Percentiles rank a stretch among this genome's conserved stretches.
Evolutionary conservation across 2,329 filamentous ascomycete species (phyloP).

Genomic region (Trichoderma sp.): DNA sequence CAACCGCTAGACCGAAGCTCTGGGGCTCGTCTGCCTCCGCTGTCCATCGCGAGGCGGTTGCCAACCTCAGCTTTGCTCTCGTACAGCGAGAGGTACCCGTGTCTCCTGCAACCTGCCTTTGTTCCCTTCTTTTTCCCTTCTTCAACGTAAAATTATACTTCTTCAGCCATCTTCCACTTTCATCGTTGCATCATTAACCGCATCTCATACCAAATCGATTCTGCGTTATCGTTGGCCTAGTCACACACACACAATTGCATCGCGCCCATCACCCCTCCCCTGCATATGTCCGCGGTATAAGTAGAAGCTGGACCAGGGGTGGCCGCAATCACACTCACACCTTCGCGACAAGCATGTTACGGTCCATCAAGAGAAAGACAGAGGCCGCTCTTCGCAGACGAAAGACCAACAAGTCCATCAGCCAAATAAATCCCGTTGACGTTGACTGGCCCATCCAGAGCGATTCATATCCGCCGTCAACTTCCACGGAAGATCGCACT

Average conservation of each 20-base stretch:
- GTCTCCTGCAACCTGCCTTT: background rate
- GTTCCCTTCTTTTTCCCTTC: background rate
- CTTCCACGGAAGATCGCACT: background rate
- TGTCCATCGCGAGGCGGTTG: background rate
- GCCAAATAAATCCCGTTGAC: constrained; percentile 22
- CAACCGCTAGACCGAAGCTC: background rate
- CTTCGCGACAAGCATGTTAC: constrained; percentile 29
- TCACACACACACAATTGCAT: background rate
- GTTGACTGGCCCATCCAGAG: constrained; percentile 22
- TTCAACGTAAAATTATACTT: background rate
- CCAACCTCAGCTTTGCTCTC: background rate
- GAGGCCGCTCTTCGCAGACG: constrained; percentile 28
- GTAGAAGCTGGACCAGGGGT: background rate
- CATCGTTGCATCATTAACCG: background rate
- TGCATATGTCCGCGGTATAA: constrained; percentile 11
- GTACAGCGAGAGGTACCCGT: background rate
- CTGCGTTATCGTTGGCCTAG: background rate
- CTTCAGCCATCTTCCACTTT: background rate
- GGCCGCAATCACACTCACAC: constrained; percentile 4
- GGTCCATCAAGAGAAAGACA: constrained; percentile 29
- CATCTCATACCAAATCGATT: background rate
- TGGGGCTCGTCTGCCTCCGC: background rate
- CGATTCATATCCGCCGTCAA: constrained; percentile 3
- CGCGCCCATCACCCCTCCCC: background rate
- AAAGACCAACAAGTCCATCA: constrained; percentile 10